A percentile compares a stretch with the other conserved stretches of the same genome.
These are phyloP conservation scores for Pseudocercospora crystallina DNA, from an alignment of 2,329 filamentous ascomycete species.

Conservation along the genomic window DNA sequence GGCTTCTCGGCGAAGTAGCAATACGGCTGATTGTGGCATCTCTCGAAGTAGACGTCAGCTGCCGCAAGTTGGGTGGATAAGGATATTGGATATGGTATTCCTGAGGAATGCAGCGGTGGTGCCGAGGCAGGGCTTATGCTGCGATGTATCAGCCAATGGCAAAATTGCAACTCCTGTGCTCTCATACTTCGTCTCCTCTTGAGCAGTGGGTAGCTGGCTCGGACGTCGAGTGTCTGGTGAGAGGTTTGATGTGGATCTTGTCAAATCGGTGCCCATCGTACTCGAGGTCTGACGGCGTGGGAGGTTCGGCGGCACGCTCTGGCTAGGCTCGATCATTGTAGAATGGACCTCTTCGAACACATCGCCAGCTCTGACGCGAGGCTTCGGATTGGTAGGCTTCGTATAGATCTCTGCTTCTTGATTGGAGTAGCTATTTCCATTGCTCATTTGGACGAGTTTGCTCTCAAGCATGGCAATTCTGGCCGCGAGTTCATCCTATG, in stretches of 20 bases:
- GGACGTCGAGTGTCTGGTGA: neutral
- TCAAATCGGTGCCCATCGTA: neutral
- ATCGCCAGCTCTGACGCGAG: too few species aligned
- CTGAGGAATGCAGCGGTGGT: neutral
- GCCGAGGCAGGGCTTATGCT: neutral
- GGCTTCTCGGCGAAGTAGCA: constrained; percentile 8
- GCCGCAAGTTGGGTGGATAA: neutral
- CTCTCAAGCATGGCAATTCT: constrained; percentile 11
- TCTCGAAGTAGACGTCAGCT: constrained; percentile 11
- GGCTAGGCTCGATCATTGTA: too few species aligned
- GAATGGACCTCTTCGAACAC: too few species aligned
- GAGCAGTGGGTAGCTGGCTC: neutral
- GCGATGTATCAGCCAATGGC: neutral
- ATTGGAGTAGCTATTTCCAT: neutral
- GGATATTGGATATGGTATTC: neutral
- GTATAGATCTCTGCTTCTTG: neutral
- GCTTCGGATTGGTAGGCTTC: neutral
- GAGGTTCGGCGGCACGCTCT: neutral
- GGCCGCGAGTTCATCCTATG: constrained; percentile 6
- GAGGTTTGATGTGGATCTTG: neutral
- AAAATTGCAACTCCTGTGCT: neutral
- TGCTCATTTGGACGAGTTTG: constrained; percentile 3
- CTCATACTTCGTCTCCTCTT: neutral
- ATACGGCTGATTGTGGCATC: constrained; percentile 11
- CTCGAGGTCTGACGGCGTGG: neutral